These are phyloP conservation scores for Eucalyptus curtisii DNA, from an alignment of 345 rosid genomes.

Conservation along the genomic window DNA sequence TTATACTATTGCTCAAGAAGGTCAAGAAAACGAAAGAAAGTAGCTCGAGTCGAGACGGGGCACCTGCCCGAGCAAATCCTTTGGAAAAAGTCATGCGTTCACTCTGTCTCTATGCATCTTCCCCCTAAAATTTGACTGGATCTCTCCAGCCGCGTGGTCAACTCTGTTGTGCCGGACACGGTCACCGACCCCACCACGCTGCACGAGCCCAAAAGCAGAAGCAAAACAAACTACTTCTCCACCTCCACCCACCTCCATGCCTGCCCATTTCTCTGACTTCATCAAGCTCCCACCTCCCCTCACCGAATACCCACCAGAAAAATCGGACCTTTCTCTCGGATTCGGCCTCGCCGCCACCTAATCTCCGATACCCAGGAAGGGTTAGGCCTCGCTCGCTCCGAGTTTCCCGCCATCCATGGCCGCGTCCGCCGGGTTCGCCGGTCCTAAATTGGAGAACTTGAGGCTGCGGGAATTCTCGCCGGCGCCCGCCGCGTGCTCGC, in stretches of 20 bases:
- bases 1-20: neutral
- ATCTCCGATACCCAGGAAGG: neutral
- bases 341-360: neutral
- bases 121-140: neutral
- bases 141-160: neutral
- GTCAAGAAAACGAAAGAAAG: neutral
- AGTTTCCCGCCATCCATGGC: neutral
- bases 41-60: neutral
- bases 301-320: neutral
- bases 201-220: neutral
- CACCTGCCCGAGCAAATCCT: neutral
- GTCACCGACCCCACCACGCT: neutral
- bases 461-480: neutral
- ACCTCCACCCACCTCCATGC: neutral
- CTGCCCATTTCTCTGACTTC: neutral
- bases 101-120: neutral
- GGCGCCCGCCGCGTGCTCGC: neutral
- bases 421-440: neutral
- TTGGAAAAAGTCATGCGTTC: neutral
- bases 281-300: neutral
- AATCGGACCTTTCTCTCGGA: neutral
- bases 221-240: neutral
- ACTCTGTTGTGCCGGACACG: neutral
- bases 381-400: neutral
- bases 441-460: neutral